Evolutionary conservation across 1,284 basidiomycete genomes (phyloP).

Genomic region (Cerioporus squamosus): DNA sequence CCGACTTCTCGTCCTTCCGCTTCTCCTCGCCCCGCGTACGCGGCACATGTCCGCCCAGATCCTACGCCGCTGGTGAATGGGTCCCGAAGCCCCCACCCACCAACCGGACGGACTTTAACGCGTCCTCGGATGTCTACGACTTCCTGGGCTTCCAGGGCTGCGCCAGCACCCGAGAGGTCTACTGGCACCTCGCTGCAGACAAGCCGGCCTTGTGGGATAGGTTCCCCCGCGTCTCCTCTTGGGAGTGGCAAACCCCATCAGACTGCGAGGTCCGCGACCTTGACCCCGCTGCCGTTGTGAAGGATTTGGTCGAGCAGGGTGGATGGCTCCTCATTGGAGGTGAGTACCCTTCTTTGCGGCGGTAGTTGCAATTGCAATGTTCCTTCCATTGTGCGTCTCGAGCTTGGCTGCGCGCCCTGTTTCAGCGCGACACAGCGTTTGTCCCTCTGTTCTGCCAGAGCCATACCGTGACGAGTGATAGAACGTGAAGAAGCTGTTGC

Average conservation of each 20-base stretch:
- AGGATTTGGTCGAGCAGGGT: constrained; percentile 64
- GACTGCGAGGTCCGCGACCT: constrained; percentile 47
- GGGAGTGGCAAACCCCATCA: constrained; percentile 51
- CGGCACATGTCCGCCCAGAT: constrained; percentile 44
- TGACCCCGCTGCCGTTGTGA: constrained; percentile 46
- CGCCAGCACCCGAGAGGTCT: constrained; percentile 61
- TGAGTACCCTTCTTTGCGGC: constrained; percentile 34
- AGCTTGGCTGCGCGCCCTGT: too few species aligned
- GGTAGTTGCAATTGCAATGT: neutral
- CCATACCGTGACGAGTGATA: too few species aligned
- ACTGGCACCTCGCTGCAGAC: constrained; percentile 64
- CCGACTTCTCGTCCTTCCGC: constrained; percentile 10
- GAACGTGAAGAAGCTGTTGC: neutral
- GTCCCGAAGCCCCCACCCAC: constrained; percentile 25
- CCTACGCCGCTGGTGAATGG: constrained; percentile 51
- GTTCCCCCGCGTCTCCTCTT: constrained; percentile 55
- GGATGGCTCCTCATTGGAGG: constrained; percentile 70
- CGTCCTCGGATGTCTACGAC: constrained; percentile 43
- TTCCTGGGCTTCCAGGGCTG: constrained; percentile 63
- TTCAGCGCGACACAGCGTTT: too few species aligned
- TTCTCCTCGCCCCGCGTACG: constrained; percentile 6
- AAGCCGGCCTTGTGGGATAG: constrained; percentile 49
- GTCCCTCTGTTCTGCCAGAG: too few species aligned
- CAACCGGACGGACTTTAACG: constrained; percentile 29
- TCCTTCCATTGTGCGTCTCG: neutral